Conservation (phyloP, 2,329 filamentous ascomycete genomes). For the Aureobasidium mangrovei region DNA sequence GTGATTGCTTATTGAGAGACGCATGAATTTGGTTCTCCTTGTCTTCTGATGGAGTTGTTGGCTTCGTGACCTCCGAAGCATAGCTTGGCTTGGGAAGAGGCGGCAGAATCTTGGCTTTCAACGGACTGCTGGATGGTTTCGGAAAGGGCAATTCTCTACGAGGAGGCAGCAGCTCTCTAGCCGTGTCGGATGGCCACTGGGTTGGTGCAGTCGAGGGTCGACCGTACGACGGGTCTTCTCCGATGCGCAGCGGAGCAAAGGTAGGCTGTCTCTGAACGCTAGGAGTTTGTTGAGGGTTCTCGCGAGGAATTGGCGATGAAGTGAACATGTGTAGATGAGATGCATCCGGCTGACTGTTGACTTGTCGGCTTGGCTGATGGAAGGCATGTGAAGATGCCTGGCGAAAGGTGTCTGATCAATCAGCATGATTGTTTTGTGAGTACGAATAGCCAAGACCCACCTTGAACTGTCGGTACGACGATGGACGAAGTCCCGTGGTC, state of each 20-base stretch:
- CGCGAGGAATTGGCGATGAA: not conserved
- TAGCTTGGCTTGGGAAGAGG: conserved; percentile 31
- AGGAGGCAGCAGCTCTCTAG: not conserved
- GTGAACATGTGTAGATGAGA: not conserved
- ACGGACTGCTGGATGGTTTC: conserved; percentile 1
- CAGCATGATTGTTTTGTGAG: no score
- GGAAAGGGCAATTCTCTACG: conserved; percentile 7
- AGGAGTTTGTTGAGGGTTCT: not conserved
- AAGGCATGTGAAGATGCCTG: not conserved
- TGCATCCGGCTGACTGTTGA: not conserved
- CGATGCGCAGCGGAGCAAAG: conserved; percentile 2
- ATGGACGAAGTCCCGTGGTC: conserved; percentile 1
- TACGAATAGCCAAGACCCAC: not conserved
- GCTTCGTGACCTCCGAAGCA: not conserved
- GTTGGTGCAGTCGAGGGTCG: conserved; percentile 3
- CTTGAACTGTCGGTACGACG: conserved; percentile 1
- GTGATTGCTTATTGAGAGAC: not conserved
- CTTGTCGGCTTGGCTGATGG: not conserved
- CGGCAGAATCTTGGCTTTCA: conserved; percentile 19
- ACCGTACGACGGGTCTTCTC: not conserved
- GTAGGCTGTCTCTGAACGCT: conserved; percentile 2
- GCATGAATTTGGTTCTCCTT: not conserved
- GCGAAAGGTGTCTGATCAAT: not conserved
- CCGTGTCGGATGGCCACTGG: conserved; percentile 7
- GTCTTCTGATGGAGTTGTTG: not conserved